Percentiles rank a stretch among this genome's conserved stretches.
phyloP scores from a whole-genome alignment of 2,329 filamentous ascomycete species.

The Aspergillus ibericus region DNA sequence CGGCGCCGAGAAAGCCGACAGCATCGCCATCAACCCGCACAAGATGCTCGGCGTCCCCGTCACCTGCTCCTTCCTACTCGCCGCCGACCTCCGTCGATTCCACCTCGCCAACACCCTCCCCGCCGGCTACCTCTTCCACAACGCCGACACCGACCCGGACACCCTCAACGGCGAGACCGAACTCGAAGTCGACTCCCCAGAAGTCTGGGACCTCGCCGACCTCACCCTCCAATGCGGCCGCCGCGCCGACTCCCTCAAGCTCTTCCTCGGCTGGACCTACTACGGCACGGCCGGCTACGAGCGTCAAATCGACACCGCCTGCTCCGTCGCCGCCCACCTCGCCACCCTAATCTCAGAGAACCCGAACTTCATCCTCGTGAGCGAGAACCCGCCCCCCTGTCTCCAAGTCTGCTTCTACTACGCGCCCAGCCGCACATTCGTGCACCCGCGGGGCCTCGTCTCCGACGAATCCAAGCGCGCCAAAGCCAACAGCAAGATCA shows the following conservation, averaged over 20 bases:
- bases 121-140: conserved; percentile 83
- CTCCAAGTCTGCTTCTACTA: conserved; percentile 96
- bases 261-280: conserved; percentile 87
- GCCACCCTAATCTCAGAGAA: conserved; percentile 57
- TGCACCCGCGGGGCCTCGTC: conserved; percentile 32
- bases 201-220: conserved; percentile 87
- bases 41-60: conserved; percentile 94
- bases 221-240: conserved; percentile 91
- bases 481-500: conserved; percentile 56
- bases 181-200: conserved; percentile 41
- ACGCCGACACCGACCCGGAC: conserved; percentile 35
- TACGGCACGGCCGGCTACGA: conserved; percentile 77
- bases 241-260: conserved; percentile 79
- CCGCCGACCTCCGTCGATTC: conserved; percentile 72
- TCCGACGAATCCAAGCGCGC: conserved; percentile 37
- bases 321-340: conserved; percentile 69
- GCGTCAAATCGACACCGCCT: conserved; percentile 69
- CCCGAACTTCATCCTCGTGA: conserved; percentile 68
- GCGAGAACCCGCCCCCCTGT: conserved; percentile 76
- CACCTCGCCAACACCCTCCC: conserved; percentile 81
- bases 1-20: conserved; percentile 74
- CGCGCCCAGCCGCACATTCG: conserved; percentile 58
- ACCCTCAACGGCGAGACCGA: conserved; percentile 20
- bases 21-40: conserved; percentile 86
- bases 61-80: conserved; percentile 87